Base-by-base conservation (phyloP, 2,329 filamentous ascomycete genomes). In the Penicillium sp. region DNA sequence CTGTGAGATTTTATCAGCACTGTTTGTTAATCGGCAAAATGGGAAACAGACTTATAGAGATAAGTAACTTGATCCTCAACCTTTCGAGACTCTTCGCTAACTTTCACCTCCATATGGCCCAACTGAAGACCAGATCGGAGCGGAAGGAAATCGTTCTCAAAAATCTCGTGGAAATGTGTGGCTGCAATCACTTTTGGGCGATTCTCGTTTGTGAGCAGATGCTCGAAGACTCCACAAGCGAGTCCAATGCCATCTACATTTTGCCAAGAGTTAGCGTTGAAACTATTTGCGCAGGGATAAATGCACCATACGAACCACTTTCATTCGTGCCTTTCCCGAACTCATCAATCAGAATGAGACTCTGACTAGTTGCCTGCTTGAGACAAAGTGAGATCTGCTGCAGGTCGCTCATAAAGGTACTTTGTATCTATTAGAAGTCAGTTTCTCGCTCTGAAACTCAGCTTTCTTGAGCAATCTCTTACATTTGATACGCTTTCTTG, bases 311-410 rank as follows among this genome's bases (percentile, higher is more conserved):
- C 60, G 33, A 40, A 75, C 75, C 75, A 49, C 74, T 75, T 9
- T 78, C 76, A 50, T 83, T 79, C 0, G 83, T 85, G 2, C 83
- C 83, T 65, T 85, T 86, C 1, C 83, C 83, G 59, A 98, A 97
- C 62, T 98, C 93, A 59, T 98, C 93, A 39, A 97, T 82, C n/a
- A 98, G 75, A 1, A 98, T 66, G 5, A 98, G 73, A 61, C 88
- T 96, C 41, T 82, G 79, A 9, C 79, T 74, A 0, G 90, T 95
- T 4, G 85, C 83, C 45, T 88, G 79, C 49, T 79, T 86, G 43
- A 93, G 75, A 0, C 87, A 83, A 47, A 93, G 79, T 0, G 86
- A 84, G 9, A 93, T 82, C 62, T 98, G 91, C 58, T 93, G 88
- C 13, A 98, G 68, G 59, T 98, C 93, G 45, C 88, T 88, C 80